Evolutionary conservation across 768 basidiomycete genomes (phyloP).

Genomic region (Pleurotus djamor): DNA sequence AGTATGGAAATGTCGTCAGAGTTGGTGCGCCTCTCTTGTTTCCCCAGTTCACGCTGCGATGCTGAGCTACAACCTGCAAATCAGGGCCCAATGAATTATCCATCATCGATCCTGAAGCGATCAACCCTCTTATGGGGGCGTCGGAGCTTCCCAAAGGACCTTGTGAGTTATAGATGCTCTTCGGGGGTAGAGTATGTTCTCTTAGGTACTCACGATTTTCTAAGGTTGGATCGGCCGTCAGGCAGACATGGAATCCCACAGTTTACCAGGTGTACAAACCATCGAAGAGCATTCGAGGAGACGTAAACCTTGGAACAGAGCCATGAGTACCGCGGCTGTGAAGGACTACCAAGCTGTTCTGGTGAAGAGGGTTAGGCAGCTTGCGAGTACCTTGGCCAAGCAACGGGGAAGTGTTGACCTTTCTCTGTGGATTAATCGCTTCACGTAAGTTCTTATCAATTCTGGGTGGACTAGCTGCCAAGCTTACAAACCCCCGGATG

Average conservation of each 20-base stretch:
- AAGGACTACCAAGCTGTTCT: constrained; percentile 43
- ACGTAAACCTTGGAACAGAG: constrained; percentile 49
- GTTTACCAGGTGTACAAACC: constrained; percentile 33
- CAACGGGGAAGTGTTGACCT: constrained; percentile 25
- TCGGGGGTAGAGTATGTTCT: no score
- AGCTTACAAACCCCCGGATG: neutral
- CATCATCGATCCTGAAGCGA: constrained; percentile 39
- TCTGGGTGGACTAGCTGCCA: no score
- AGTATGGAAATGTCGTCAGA: constrained; percentile 52
- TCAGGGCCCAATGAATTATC: constrained; percentile 61
- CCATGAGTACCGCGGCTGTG: constrained; percentile 40
- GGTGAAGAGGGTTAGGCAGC: constrained; percentile 30
- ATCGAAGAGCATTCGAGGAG: constrained; percentile 39
- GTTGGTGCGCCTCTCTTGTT: constrained; percentile 26
- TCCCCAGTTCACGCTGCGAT: no score
- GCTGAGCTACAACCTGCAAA: neutral
- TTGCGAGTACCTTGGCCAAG: constrained; percentile 31
- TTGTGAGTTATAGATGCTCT: constrained; percentile 19
- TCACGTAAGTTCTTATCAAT: constrained; percentile 25
- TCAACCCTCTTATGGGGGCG: constrained; percentile 45
- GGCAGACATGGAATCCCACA: constrained; percentile 33
- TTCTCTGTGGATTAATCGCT: constrained; percentile 32
- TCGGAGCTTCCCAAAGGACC: constrained; percentile 56
- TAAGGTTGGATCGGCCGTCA: constrained; percentile 54
- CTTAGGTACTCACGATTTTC: neutral